Evolutionary conservation across 495 filamentous ascomycete genomes (phyloP).

Genomic region (Penicillium subrubescens): DNA sequence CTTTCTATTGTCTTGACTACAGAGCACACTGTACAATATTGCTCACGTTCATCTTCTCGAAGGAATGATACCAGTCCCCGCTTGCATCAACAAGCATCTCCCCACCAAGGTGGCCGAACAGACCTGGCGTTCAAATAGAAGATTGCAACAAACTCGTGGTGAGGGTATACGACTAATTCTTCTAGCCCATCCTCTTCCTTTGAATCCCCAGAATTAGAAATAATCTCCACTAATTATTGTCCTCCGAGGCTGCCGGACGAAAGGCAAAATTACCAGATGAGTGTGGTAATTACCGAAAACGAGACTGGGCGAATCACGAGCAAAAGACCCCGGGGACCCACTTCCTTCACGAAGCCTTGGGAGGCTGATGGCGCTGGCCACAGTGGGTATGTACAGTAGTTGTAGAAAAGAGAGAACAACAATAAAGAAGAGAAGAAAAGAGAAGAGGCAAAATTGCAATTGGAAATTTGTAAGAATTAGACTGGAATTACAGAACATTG

Average conservation of each 20-base stretch:
- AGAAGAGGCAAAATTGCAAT: background rate
- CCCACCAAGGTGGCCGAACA: background rate
- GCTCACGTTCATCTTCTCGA: background rate
- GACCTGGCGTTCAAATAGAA: background rate
- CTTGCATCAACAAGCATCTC: background rate
- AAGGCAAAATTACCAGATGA: background rate
- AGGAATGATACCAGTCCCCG: background rate
- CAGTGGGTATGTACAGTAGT: background rate
- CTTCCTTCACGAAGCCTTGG: slow-evolving; percentile 2
- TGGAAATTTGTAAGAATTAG: background rate
- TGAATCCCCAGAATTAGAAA: background rate
- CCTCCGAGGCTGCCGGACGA: background rate
- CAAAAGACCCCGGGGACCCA: slow-evolving; percentile 3
- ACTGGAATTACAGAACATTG: background rate
- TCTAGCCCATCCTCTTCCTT: background rate
- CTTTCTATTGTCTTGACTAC: background rate
- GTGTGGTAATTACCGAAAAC: background rate
- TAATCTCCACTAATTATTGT: background rate
- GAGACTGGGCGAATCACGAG: background rate
- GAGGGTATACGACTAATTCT: background rate
- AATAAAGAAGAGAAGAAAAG: background rate
- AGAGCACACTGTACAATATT: background rate
- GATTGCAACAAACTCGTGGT: background rate
- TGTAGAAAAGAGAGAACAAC: background rate
- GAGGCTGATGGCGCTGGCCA: background rate